A percentile compares a stretch with the other conserved stretches of the same genome.
These are phyloP conservation scores for Lepraria neglecta DNA, from an alignment of 495 filamentous ascomycete genomes.

Conservation along the genomic window DNA sequence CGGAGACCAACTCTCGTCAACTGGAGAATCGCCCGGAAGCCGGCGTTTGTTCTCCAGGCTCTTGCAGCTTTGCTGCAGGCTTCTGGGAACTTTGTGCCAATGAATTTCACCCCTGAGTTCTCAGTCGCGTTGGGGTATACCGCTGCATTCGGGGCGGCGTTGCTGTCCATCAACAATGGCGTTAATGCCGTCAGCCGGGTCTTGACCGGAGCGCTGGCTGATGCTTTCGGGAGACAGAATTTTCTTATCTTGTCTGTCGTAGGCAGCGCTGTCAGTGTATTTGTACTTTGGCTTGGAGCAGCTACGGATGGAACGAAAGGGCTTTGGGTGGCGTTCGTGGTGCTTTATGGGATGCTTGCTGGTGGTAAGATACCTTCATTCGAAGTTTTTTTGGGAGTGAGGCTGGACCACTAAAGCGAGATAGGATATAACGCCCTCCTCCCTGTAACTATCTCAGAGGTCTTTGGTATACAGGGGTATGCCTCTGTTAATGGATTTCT, in stretches of 20 bases:
- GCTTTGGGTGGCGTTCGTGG: constrained; percentile 48
- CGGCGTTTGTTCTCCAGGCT: too few relatives aligned
- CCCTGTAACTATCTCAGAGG: constrained; percentile 45
- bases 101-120: too few relatives aligned
- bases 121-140: too few relatives aligned
- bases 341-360: constrained; percentile 46
- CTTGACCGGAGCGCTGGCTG: constrained; percentile 44
- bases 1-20: too few relatives aligned
- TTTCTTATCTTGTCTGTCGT: constrained; percentile 45
- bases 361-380: constrained; percentile 27
- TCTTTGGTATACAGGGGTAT: constrained; percentile 53
- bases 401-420: not conserved
- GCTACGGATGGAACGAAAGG: constrained; percentile 25
- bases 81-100: too few relatives aligned
- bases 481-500: constrained; percentile 54
- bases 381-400: too few relatives aligned
- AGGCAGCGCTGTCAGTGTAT: constrained; percentile 32
- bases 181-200: constrained; percentile 47
- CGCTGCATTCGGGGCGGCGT: too few relatives aligned
- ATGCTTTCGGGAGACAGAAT: constrained; percentile 48
- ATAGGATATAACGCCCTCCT: constrained; percentile 35
- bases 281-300: constrained; percentile 36
- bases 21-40: too few relatives aligned
- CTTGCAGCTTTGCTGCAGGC: too few relatives aligned
- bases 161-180: too few relatives aligned